Evolutionary conservation across 164 flowering plant species (phyloP), one percentile per base, ranked within the genome.

Genomic region (Chimonanthus salicifolius): DNA sequence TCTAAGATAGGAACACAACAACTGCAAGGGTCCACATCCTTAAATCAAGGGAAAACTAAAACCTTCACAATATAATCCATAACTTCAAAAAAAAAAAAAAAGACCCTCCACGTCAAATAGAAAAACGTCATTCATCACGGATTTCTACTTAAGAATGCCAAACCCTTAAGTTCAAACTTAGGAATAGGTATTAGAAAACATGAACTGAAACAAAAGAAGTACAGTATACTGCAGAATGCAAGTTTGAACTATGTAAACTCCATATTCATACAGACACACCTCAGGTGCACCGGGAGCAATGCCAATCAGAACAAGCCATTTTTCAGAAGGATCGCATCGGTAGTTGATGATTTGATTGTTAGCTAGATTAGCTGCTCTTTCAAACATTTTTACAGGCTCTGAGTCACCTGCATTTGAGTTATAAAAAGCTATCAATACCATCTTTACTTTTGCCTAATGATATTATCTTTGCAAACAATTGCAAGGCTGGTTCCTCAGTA

Each of bases 301-400:
- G 68, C 99, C 99, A 67, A 96, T 91, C 85, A 96, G 82, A 66
- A 96, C 98, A 84, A 96, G 82, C 99, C 99, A 96, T 81, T 94
- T 96, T 69, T 94, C 99, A 64, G 91, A 74, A 62, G 97, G 97
- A 79, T 94, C 97, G 74, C 97, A 91, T 13, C 87, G 86, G 74
- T 96, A 96, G 77, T 96, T 94, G 49, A 96, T 96, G 64, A 96
- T 94, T 80, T 96, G 99, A 80, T 94, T 96, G 81, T 80, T 96
- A 4, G 82, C 81, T 83, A 96, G 72, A 84, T 96, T 96, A 65
- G 96, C 96, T 15, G 99, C 87, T 76, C 99, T 84, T 47, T 96
- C 99, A 82, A 96, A 96, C 93, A 94, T 83, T 87, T 92, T 96
- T 16, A 86, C 87, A 49, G 98, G 99, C 76, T 90, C 96, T 13